Evolutionary conservation across 2,329 filamentous ascomycete species (phyloP).

Genomic region (Aspergillus sp.): DNA sequence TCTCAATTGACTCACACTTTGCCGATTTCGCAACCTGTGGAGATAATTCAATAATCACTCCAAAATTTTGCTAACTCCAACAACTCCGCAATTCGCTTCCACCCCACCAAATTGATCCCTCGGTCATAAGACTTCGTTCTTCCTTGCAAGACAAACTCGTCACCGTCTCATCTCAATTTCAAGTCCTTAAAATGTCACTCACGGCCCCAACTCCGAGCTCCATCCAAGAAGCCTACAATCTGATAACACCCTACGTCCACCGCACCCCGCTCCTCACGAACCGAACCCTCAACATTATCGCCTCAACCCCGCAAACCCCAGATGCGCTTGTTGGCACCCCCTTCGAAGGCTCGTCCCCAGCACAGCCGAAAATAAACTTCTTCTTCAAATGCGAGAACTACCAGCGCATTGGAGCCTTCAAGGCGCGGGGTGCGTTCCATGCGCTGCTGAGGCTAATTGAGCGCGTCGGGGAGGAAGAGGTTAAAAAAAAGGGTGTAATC

Average conservation of each 20-base stretch:
- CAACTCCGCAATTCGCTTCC: not conserved
- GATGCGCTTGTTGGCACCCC: conserved; percentile 57
- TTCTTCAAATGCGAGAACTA: conserved; percentile 97
- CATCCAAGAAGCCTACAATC: conserved; percentile 68
- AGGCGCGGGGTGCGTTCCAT: conserved; percentile 87
- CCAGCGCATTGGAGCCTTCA: conserved; percentile 90
- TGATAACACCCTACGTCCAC: conserved; percentile 77
- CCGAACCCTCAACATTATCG: conserved; percentile 69
- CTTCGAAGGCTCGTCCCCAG: conserved; percentile 58
- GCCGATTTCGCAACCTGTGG: not conserved
- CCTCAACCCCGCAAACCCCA: conserved; percentile 66
- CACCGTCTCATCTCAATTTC: not conserved
- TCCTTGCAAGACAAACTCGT: not conserved
- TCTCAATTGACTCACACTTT: not conserved
- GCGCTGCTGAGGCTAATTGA: conserved; percentile 69
- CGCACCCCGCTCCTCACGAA: conserved; percentile 80
- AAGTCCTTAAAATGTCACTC: conserved; percentile 40
- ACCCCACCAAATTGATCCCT: too few relatives aligned
- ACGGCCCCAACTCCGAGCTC: conserved; percentile 67
- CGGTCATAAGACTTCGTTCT: too few relatives aligned
- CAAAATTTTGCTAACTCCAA: not conserved
- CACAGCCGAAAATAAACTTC: conserved; percentile 67
- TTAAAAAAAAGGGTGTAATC: conserved; percentile 69
- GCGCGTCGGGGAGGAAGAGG: conserved; percentile 62
- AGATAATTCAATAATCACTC: not conserved